Base-by-base conservation (phyloP, 2,329 filamentous ascomycete species). In the Paecilomyces dactylethromorphus region DNA sequence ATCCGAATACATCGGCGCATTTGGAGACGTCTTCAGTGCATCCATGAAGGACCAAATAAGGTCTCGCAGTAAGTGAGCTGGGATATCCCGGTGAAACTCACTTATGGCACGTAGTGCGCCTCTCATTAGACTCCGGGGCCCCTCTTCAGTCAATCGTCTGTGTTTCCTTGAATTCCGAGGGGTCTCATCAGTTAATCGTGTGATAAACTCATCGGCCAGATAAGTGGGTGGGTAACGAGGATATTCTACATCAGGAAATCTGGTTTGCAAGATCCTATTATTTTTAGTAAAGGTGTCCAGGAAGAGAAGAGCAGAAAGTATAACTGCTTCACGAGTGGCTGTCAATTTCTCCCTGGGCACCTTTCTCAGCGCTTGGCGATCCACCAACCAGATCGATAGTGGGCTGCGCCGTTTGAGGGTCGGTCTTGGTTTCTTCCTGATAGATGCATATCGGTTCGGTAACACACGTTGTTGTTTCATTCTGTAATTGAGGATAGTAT, bases 281-380 rank as follows among this genome's bases (percentile, higher is more conserved):
- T 52, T 21, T 10, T 50, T 55, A 3, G 35, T 52, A 15, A 60
- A 39, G 2, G 55, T 60, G 33, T 65, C 60, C 6, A 67, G 53
- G 53, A 58, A 63, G 10, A 67, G 57, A 1, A 66, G 21, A n/a
- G 63, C 60, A 11, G 62, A 66, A 3, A 66, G 32, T 2, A 60
- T 35, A 35, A 63, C 26, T 2, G 62, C 55, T 29, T 67, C 65
- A 2, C 53, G 54, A 31, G 51, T 29, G 29, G 13, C 12, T 15
- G 58, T 31, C 13, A 58, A 55, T 21, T 54, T 24, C 22, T 50
- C 31, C 22, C 22, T 33, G 3, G 35, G 35, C 13, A 45, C 13
- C 15, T n/a, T 51, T 31, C 8, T 56, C 13, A 3, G 21, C 22
- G n/a, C 54, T 10, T 18, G 49, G 24, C 12, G 13, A 13, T 53